phyloP scores from a whole-genome alignment of 352 stramenopile species.

The Saprolegnia diclina region DNA sequence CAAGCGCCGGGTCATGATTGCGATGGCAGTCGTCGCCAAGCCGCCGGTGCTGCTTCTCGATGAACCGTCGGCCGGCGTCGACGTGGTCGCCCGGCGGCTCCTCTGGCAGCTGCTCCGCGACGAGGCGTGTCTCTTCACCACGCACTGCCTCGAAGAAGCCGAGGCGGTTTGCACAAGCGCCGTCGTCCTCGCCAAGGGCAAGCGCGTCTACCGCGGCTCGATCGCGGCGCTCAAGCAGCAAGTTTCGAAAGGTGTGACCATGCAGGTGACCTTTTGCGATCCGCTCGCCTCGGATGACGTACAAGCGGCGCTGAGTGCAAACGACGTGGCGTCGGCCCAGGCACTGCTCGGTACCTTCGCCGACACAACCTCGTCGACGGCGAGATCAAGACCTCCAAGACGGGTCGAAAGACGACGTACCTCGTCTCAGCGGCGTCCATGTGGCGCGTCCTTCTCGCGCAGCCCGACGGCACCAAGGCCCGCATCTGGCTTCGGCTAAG shows the following conservation, averaged over 20 bases:
- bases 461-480: too few species aligned
- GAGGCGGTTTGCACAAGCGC: slow-evolving; percentile 78
- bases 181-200: slow-evolving; percentile 67
- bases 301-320: neutral
- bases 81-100: slow-evolving; percentile 67
- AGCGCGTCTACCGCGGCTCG: slow-evolving; percentile 65
- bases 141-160: slow-evolving; percentile 81
- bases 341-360: too few species aligned
- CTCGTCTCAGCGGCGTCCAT: too few species aligned
- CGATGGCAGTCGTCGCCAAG: slow-evolving; percentile 51
- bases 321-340: slow-evolving; percentile 39
- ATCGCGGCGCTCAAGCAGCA: slow-evolving; percentile 77
- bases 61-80: slow-evolving; percentile 72
- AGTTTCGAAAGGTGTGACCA: slow-evolving; percentile 55
- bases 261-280: slow-evolving; percentile 28
- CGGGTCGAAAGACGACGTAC: too few species aligned
- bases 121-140: slow-evolving; percentile 75
- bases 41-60: slow-evolving; percentile 71
- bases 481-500: too few species aligned
- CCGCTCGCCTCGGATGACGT: neutral
- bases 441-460: too few species aligned
- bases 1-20: slow-evolving; percentile 74
- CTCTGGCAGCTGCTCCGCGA: slow-evolving; percentile 68
- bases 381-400: too few species aligned
- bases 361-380: too few species aligned